Conservation (phyloP, 352 stramenopile species). For the Globisporangium iwayamae region DNA sequence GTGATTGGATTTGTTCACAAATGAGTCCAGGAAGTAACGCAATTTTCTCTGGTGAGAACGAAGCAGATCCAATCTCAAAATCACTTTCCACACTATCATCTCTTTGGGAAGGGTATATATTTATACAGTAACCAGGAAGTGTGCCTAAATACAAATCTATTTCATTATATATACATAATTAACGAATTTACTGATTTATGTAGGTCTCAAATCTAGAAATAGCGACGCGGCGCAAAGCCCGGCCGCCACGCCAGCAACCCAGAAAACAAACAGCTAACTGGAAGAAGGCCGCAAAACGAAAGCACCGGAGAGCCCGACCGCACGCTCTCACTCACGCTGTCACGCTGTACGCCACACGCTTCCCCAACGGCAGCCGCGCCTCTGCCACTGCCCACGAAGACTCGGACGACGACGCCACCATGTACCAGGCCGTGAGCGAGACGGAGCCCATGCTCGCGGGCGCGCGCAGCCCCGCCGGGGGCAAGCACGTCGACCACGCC, state of each 20-base stretch:
- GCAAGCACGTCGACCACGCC: conserved; percentile 16
- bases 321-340: background rate
- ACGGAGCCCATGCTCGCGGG: conserved; percentile 70
- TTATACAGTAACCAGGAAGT: background rate
- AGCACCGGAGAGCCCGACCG: background rate
- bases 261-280: background rate
- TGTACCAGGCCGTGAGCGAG: conserved; percentile 74
- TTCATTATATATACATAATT: background rate
- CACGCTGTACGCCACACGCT: conserved; percentile 7
- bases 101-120: background rate
- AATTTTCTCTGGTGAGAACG: background rate
- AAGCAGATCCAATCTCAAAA: background rate
- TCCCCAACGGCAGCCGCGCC: conserved; percentile 1
- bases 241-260: too few relatives aligned
- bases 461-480: conserved; percentile 26
- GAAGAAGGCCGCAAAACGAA: background rate
- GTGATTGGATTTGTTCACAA: background rate
- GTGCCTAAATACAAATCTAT: background rate
- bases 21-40: background rate
- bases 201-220: conserved; percentile 5
- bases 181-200: background rate
- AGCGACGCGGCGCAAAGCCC: background rate
- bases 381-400: conserved; percentile 11
- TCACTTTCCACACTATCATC: background rate
- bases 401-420: conserved; percentile 26